Evolutionary conservation across 2,329 filamentous ascomycete genomes (phyloP).

Genomic region (Hortaea werneckii): DNA sequence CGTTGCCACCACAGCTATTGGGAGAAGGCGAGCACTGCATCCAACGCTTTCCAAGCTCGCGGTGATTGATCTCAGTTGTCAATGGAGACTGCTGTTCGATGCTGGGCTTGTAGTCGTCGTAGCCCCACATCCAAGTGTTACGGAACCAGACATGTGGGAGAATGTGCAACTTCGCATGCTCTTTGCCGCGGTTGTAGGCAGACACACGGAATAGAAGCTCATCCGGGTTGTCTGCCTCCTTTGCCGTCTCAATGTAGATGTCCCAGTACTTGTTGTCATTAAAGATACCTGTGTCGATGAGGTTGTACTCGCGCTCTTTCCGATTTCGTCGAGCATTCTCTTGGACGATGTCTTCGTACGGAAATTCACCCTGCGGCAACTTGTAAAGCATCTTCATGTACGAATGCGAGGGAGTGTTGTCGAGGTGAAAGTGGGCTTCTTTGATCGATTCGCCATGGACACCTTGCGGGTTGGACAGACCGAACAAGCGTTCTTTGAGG

Average conservation of each 20-base stretch:
- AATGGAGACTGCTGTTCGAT: slow-evolving; percentile 58
- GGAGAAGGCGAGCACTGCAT: slow-evolving; percentile 82
- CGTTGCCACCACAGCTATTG: slow-evolving; percentile 63
- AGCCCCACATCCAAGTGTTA: slow-evolving; percentile 94
- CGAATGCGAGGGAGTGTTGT: slow-evolving; percentile 87
- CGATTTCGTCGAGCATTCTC: slow-evolving; percentile 70
- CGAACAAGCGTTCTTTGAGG: slow-evolving; percentile 89
- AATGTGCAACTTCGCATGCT: slow-evolving; percentile 85
- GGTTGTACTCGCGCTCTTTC: slow-evolving; percentile 78
- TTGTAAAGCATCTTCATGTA: slow-evolving; percentile 99
- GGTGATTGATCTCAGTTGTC: slow-evolving; percentile 66
- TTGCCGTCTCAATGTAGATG: slow-evolving; percentile 91
- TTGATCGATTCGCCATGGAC: slow-evolving; percentile 97
- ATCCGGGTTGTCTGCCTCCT: slow-evolving; percentile 83
- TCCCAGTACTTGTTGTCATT: slow-evolving; percentile 91
- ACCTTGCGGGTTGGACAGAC: slow-evolving; percentile 88
- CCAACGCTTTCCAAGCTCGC: slow-evolving; percentile 71
- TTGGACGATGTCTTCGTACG: slow-evolving; percentile 76
- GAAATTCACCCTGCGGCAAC: slow-evolving; percentile 84
- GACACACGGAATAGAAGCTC: slow-evolving; percentile 90
- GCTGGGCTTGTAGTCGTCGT: slow-evolving; percentile 74
- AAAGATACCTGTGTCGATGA: slow-evolving; percentile 80
- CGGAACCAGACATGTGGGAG: slow-evolving; percentile 93
- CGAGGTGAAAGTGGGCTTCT: slow-evolving; percentile 90
- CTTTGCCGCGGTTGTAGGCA: slow-evolving; percentile 88